Conservation (phyloP, 2,329 filamentous ascomycete genomes). For the Aspergillus eucalypticola region DNA sequence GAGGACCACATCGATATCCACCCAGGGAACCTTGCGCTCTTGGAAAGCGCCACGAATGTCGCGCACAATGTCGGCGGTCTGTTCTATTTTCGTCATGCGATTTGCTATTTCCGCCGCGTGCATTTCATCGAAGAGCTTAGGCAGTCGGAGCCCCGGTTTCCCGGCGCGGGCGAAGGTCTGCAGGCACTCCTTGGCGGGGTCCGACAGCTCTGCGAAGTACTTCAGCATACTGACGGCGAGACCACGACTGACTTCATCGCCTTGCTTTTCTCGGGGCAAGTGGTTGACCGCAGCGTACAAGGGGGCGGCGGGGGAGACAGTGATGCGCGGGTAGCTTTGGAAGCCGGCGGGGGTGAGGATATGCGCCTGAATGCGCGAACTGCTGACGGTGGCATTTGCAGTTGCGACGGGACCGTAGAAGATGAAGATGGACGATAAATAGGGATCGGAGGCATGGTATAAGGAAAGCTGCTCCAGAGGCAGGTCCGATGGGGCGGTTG, state of each 20-base stretch:
- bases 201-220: constrained; percentile 86
- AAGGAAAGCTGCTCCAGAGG: constrained; percentile 79
- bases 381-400: constrained; percentile 80
- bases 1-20: constrained; percentile 84
- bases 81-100: constrained; percentile 79
- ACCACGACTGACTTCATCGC: constrained; percentile 87
- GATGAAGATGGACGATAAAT: constrained; percentile 76
- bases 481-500: constrained; percentile 71
- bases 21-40: constrained; percentile 77
- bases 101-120: constrained; percentile 90
- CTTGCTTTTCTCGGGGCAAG: constrained; percentile 89
- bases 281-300: constrained; percentile 88
- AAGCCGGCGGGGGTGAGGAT: constrained; percentile 87
- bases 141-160: constrained; percentile 61
- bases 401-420: constrained; percentile 93
- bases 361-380: constrained; percentile 91
- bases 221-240: constrained; percentile 91
- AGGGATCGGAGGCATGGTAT: constrained; percentile 85
- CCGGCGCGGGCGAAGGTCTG: constrained; percentile 54
- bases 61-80: constrained; percentile 69
- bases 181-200: constrained; percentile 71
- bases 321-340: constrained; percentile 85
- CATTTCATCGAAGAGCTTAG: constrained; percentile 79
- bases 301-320: constrained; percentile 87
- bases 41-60: constrained; percentile 75